A percentile compares a stretch with the other conserved stretches of the same genome.
These are phyloP conservation scores for Vigna radiata DNA, from an alignment of 306 rosid genomes.

Conservation along the genomic window DNA sequence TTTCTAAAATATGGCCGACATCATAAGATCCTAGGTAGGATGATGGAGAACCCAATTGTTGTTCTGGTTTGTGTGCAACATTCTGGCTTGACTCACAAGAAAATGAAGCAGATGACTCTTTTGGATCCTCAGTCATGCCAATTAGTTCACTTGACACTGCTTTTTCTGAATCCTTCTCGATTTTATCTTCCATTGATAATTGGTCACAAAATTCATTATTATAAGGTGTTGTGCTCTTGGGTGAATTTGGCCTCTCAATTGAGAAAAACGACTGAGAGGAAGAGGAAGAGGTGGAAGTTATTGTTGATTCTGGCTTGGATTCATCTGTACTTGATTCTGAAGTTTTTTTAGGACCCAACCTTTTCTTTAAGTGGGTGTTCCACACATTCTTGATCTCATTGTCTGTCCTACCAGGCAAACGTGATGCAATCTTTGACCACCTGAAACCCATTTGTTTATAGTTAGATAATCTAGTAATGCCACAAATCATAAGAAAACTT, in stretches of 20 bases:
- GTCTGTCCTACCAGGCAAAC: conserved; percentile 86
- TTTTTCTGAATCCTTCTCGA: conserved; percentile 28
- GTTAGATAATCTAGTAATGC: neutral
- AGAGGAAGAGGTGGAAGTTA: conserved; percentile 67
- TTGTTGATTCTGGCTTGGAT: conserved; percentile 62
- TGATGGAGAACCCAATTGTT: conserved; percentile 45
- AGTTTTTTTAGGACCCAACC: conserved; percentile 34
- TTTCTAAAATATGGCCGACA: conserved; percentile 20
- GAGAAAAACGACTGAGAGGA: conserved; percentile 54
- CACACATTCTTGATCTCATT: conserved; percentile 96
- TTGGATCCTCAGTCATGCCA: conserved; percentile 36
- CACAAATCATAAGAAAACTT: neutral
- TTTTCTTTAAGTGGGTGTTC: conserved; percentile 95
- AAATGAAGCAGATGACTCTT: conserved; percentile 46
- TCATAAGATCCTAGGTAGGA: conserved; percentile 47
- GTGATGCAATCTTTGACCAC: conserved; percentile 93
- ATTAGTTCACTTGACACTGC: conserved; percentile 41
- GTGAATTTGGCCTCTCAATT: conserved; percentile 34
- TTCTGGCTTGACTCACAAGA: conserved; percentile 52
- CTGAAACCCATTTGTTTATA: conserved; percentile 48
- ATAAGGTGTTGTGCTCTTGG: neutral
- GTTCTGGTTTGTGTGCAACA: conserved; percentile 39
- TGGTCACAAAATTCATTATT: conserved; percentile 35
- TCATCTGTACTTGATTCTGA: conserved; percentile 43
- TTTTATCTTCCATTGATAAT: conserved; percentile 28